These are phyloP conservation scores for Lactifluus subvellereus DNA, from an alignment of 768 basidiomycete species.

Conservation along the genomic window DNA sequence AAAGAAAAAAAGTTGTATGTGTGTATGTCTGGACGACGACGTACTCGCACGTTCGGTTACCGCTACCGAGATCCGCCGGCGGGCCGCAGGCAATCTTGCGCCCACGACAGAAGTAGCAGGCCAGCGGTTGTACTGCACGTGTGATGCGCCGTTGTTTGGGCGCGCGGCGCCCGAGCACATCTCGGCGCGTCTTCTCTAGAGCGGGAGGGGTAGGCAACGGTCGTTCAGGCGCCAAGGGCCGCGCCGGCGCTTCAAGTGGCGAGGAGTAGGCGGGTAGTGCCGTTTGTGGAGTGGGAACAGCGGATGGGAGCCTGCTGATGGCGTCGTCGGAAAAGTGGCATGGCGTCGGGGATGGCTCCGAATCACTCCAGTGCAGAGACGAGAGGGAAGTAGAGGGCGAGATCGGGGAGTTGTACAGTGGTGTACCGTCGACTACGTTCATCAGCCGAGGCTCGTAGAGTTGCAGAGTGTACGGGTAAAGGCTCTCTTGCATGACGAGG, in stretches of 20 bases:
- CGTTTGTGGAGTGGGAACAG: background rate
- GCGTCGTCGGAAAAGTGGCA: background rate
- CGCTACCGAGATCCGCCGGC: background rate
- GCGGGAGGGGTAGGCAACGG: background rate
- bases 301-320: background rate
- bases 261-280: background rate
- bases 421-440: background rate
- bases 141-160: slow-evolving; percentile 18
- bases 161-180: slow-evolving; percentile 6
- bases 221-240: background rate
- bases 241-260: background rate
- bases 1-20: no score
- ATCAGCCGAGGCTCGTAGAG: background rate
- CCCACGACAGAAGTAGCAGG: slow-evolving; percentile 21
- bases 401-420: background rate
- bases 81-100: slow-evolving; percentile 21
- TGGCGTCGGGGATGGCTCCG: background rate
- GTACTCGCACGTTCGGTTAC: slow-evolving; percentile 20
- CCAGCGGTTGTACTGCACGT: slow-evolving; percentile 17
- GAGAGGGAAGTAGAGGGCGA: slow-evolving; percentile 11
- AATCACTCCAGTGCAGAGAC: slow-evolving; percentile 4
- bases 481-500: background rate
- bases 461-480: background rate
- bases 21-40: background rate
- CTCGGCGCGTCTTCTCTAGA: background rate